Conservation (phyloP, 73 alveolate species). For the Paramecium tetraurelia region DNA sequence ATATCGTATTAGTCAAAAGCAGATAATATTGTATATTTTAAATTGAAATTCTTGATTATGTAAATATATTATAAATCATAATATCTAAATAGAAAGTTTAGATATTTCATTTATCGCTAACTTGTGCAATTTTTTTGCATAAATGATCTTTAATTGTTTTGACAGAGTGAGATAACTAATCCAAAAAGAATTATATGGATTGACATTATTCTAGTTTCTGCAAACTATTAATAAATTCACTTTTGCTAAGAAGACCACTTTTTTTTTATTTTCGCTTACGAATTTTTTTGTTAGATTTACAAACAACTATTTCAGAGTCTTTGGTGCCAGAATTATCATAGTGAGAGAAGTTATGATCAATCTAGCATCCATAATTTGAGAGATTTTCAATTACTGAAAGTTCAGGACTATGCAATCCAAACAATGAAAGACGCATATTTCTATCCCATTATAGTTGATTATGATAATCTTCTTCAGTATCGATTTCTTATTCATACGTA, state of each 20-base stretch:
- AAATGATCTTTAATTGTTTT: background rate
- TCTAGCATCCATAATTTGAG: background rate
- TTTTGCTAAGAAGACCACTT: background rate
- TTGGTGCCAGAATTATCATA: background rate
- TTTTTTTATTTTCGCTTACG: background rate
- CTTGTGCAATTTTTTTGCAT: background rate
- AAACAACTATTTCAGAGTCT: background rate
- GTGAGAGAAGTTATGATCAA: background rate
- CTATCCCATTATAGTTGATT: background rate
- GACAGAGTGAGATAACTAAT: background rate
- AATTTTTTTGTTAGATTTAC: background rate
- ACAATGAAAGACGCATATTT: background rate
- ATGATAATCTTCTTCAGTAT: background rate
- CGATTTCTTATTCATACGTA: background rate
- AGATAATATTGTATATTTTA: background rate
- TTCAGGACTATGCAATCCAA: background rate
- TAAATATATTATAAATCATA: background rate
- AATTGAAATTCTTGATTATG: background rate
- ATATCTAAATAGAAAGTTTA: background rate
- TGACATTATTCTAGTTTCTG: background rate
- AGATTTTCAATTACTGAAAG: background rate
- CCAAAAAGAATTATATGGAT: background rate
- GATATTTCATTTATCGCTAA: background rate
- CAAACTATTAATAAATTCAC: background rate
- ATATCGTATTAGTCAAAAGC: background rate